Base-by-base conservation (phyloP, 345 rosid species). In the Eucalyptus microcorys region DNA sequence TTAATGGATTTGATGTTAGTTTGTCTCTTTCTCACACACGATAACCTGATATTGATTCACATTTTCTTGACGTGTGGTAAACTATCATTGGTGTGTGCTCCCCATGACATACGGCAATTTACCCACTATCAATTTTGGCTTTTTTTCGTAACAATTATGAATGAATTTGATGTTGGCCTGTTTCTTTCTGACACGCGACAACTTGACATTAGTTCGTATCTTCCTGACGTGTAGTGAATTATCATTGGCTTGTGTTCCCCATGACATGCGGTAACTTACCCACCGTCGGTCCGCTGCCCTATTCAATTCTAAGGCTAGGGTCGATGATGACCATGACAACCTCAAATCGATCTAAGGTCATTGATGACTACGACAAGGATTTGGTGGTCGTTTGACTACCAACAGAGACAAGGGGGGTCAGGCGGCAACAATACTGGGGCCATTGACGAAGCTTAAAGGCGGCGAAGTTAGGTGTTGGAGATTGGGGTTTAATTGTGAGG, bases 151-250 rank as follows among this genome's bases (percentile, higher is more conserved):
- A 21, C 26, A 8, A 53, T 22, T 55, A 8, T 24, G 24, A 1
- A 55, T 55, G 61, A 27, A 55, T 55, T n/a, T 64, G 76, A 17
- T n/a, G 76, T 64, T 64, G 19, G 1, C 9, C 3, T 0, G 5
- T 64, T 34, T 61, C 32, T 61, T 61, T 61, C 1, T 27, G 4
- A 61, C 21, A 64, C 1, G 6, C 0, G 19, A 64, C 40, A 64
- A 64, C 1, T 0, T n/a, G 1, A 7, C 4, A 15, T n/a, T n/a
- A 9, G 1, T 64, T 7, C 3, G 21, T n/a, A n/a, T 64, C 21
- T 15, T n/a, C 40, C 2, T n/a, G 0, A n/a, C 5, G 4, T n/a
- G 40, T 7, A 21, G 11, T n/a, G 17, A 64, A 64, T 6, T 64
- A 16, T 14, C 10, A 64, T 64, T n/a, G 10, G 5, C 76, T n/a